Conservation (phyloP, 305 asterid species). For the Striga hermonthica region DNA sequence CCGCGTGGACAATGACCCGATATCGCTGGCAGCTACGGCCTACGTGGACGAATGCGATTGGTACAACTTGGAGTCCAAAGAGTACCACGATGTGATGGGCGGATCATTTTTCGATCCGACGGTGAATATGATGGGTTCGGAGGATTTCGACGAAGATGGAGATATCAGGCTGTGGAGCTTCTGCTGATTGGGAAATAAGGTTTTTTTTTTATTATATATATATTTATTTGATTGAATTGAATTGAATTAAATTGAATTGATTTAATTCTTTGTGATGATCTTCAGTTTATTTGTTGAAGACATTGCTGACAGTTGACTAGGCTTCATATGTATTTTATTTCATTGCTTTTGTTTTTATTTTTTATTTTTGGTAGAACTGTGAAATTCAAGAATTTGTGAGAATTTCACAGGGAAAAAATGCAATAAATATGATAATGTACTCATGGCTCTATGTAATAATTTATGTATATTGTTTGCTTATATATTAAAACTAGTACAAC, state of each 20-base stretch:
- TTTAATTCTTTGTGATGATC: no score
- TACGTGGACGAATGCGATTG: constrained; percentile 27
- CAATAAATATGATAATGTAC: no score
- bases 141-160: constrained; percentile 45
- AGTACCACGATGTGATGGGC: constrained; percentile 48
- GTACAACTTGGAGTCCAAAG: constrained; percentile 71
- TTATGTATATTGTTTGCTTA: no score
- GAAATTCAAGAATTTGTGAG: not conserved
- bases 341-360: no score
- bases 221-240: constrained; percentile 44
- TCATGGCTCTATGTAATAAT: no score
- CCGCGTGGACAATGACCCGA: constrained; percentile 37
- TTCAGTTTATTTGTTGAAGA: constrained; percentile 62
- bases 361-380: not conserved
- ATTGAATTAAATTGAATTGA: no score
- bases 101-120: constrained; percentile 60
- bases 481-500: no score
- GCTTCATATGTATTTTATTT: no score
- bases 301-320: constrained; percentile 53
- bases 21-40: constrained; percentile 26
- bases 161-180: constrained; percentile 71
- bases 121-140: constrained; percentile 38
- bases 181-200: constrained; percentile 36
- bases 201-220: not conserved
- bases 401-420: not conserved